Percentiles rank a stretch among this genome's conserved stretches.
Evolutionary conservation across 176 grass and related monocot genomes (phyloP).

Genomic region (Carex littledalei): DNA sequence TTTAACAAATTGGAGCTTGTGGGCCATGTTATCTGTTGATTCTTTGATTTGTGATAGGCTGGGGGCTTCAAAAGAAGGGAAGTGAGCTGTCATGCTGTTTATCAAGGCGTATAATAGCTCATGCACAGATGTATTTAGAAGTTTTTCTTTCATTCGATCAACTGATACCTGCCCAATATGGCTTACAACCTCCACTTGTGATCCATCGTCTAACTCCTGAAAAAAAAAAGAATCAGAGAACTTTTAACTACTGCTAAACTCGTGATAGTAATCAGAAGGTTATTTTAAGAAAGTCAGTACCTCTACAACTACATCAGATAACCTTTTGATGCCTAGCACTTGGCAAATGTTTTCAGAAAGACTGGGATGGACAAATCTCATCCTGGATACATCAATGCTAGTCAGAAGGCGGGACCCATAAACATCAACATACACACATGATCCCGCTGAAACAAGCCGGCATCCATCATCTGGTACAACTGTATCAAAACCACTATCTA

Average conservation of each 20-base stretch:
- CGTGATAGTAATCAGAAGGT: not conserved
- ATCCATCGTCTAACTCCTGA: slow-evolving; percentile 74
- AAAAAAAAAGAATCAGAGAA: slow-evolving; percentile 11
- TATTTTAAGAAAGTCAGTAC: slow-evolving; percentile 32
- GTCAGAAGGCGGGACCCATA: slow-evolving; percentile 61
- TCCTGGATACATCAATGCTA: slow-evolving; percentile 70
- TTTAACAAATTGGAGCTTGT: slow-evolving; percentile 65
- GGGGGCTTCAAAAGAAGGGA: slow-evolving; percentile 70
- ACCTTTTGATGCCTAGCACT: slow-evolving; percentile 63
- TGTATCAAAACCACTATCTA: slow-evolving; percentile 48
- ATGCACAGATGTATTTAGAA: slow-evolving; percentile 62
- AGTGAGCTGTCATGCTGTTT: slow-evolving; percentile 59
- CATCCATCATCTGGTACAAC: slow-evolving; percentile 98
- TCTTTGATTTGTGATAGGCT: slow-evolving; percentile 44
- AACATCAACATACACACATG: slow-evolving; percentile 87
- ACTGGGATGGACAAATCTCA: slow-evolving; percentile 87
- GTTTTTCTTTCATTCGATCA: slow-evolving; percentile 56
- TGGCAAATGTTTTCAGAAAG: slow-evolving; percentile 72
- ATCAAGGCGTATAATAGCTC: slow-evolving; percentile 54
- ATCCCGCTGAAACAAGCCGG: slow-evolving; percentile 78
- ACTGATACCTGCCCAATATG: slow-evolving; percentile 64
- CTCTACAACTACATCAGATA: slow-evolving; percentile 82
- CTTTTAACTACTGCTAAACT: not conserved
- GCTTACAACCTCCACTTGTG: slow-evolving; percentile 46
- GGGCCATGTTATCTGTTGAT: slow-evolving; percentile 56